These are phyloP conservation scores for Diplodia scrobiculata DNA, from an alignment of 2,329 filamentous ascomycete genomes.

Conservation along the genomic window DNA sequence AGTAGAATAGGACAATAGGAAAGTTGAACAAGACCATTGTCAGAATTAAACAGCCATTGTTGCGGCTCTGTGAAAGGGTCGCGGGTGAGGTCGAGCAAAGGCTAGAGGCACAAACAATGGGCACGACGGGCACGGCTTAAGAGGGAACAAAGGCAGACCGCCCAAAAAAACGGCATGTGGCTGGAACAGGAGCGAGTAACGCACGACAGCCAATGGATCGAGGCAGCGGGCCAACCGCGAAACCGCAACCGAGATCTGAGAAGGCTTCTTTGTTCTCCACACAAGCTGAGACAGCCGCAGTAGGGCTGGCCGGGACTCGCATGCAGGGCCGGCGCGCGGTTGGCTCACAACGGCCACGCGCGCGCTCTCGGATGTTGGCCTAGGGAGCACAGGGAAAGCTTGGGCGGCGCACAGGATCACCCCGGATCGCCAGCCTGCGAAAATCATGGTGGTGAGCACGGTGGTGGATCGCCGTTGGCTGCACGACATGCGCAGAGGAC, in stretches of 20 bases:
- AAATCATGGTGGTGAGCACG: conserved; percentile 19
- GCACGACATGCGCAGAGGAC: background rate
- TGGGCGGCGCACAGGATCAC: conserved; percentile 20
- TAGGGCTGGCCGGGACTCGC: conserved; percentile 9
- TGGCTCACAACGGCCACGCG: conserved; percentile 22
- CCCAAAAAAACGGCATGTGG: conserved; percentile 26
- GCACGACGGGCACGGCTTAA: conserved; percentile 4
- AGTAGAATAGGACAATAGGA: conserved; percentile 17
- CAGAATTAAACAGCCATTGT: conserved; percentile 20
- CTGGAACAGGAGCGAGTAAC: conserved; percentile 16
- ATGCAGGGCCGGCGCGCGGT: conserved; percentile 12
- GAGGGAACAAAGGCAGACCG: conserved; percentile 27
- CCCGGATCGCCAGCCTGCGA: conserved; percentile 14
- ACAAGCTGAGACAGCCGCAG: conserved; percentile 24
- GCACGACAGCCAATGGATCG: conserved; percentile 27
- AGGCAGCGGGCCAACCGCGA: conserved; percentile 3
- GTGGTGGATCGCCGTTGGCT: conserved; percentile 19
- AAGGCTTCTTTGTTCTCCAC: conserved; percentile 23
- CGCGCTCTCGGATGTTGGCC: conserved; percentile 11
- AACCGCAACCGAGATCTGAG: conserved; percentile 25
- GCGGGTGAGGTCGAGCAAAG: conserved; percentile 14
- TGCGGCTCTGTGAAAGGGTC: conserved; percentile 9
- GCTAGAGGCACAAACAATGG: conserved; percentile 12
- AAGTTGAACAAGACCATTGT: conserved; percentile 24
- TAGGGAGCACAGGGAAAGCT: conserved; percentile 4